phyloP scores from a whole-genome alignment of 1,139 yeast genomes.

The Taphrina flavorubra region DNA sequence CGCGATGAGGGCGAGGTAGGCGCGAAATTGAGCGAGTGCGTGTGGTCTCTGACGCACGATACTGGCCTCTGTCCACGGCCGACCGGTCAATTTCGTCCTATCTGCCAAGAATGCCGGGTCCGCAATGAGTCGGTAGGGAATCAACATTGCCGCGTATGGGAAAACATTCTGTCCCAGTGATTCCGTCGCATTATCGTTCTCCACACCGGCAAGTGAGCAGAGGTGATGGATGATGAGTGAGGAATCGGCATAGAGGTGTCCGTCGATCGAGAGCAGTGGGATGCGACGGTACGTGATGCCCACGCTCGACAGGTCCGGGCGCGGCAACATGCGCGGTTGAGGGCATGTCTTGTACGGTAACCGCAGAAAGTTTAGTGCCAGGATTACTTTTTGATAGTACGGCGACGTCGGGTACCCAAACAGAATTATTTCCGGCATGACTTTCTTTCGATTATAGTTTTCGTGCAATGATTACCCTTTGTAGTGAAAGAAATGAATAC shows the following conservation, averaged over 20 bases:
- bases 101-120: conserved; percentile 35
- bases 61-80: conserved; percentile 28
- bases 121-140: conserved; percentile 26
- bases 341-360: conserved; percentile 25
- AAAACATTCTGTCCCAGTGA: conserved; percentile 22
- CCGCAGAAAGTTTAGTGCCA: conserved; percentile 21
- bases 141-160: conserved; percentile 17
- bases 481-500: no score
- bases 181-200: conserved; percentile 23
- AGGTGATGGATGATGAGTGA: conserved; percentile 10
- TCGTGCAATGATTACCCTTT: no score
- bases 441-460: neutral
- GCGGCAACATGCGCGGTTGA: conserved; percentile 35
- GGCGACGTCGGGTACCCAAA: conserved; percentile 40
- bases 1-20: conserved; percentile 20
- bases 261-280: conserved; percentile 32
- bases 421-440: conserved; percentile 26
- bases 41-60: conserved; percentile 4
- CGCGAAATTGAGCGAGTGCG: conserved; percentile 26
- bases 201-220: conserved; percentile 15
- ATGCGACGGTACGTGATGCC: conserved; percentile 40
- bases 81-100: conserved; percentile 33
- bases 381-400: conserved; percentile 27
- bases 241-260: conserved; percentile 31
- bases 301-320: conserved; percentile 26